Percentiles rank a stretch among this genome's conserved stretches.
Evolutionary conservation across 2,329 filamentous ascomycete species (phyloP).

Genomic region (Claviceps capensis): DNA sequence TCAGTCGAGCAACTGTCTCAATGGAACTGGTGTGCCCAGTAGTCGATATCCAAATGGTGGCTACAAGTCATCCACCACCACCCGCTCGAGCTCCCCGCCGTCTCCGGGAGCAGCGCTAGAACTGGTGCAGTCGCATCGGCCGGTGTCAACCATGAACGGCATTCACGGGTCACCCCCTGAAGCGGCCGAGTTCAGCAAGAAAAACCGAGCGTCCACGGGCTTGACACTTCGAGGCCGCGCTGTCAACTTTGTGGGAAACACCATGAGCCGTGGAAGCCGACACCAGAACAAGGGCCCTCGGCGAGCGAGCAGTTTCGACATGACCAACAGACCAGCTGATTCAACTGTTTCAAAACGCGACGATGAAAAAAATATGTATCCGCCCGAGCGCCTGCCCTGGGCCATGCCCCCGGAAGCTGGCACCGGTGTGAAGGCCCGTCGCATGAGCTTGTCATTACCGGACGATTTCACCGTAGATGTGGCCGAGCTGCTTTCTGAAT

Average conservation of each 20-base stretch:
- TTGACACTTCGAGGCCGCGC: slow-evolving; percentile 33
- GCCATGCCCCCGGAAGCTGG: slow-evolving; percentile 52
- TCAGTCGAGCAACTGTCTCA: slow-evolving; percentile 3
- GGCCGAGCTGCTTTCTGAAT: slow-evolving; percentile 52
- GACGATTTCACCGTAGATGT: slow-evolving; percentile 63
- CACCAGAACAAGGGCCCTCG: slow-evolving; percentile 12
- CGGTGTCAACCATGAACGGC: slow-evolving; percentile 6
- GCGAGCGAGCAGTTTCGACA: slow-evolving; percentile 38
- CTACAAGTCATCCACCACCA: slow-evolving; percentile 29
- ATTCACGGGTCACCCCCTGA: slow-evolving; percentile 23
- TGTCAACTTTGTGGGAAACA: slow-evolving; percentile 31
- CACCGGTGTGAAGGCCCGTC: slow-evolving; percentile 64
- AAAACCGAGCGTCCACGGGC: slow-evolving; percentile 37
- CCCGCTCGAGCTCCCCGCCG: slow-evolving; percentile 35
- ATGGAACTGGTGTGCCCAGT: slow-evolving; percentile 8
- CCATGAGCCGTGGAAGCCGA: slow-evolving; percentile 12
- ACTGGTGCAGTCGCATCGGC: slow-evolving; percentile 20
- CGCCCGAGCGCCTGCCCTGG: slow-evolving; percentile 37
- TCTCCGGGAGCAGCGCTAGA: slow-evolving; percentile 34
- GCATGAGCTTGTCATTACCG: slow-evolving; percentile 58
- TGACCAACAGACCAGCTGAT: slow-evolving; percentile 16
- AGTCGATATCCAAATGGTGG: slow-evolving; percentile 29
- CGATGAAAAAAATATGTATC: slow-evolving; percentile 17
- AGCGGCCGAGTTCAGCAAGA: slow-evolving; percentile 33
- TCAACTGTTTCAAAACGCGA: slow-evolving; percentile 8